Evolutionary conservation across 768 basidiomycete species (phyloP), one percentile per base, ranked within the genome.

Genomic region (Coprinopsis sp.): DNA sequence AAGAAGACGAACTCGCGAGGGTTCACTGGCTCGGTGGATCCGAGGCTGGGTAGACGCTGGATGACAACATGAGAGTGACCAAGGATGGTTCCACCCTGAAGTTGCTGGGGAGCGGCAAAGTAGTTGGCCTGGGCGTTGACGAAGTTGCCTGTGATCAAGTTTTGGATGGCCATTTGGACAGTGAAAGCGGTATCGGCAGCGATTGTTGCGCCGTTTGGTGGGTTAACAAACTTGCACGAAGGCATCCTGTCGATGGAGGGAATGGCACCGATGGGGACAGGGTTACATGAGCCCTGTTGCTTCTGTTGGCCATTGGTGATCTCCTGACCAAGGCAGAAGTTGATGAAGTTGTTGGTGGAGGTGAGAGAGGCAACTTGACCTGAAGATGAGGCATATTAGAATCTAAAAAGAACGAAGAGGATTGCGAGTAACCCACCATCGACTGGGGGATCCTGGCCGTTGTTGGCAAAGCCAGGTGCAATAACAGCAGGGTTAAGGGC

Each of bases 341-440:
- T 78, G 67, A 78, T 76, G 59, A 79, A 84, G 68, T 84, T 84
- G 66, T 84, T 81, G 19, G 63, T 66, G 21, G 77, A 78, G 1
- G 78, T 77, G 37, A 74, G 59, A 2, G 77, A 80, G 7, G 76
- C 69, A 49, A 74, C 73, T 60, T 79, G 77, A 33, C 77, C 77
- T 57, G 33, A n/a, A n/a, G n/a, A n/a, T n/a, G n/a, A 5, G 33
- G 25, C 10, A 8, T n/a, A n/a, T n/a, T n/a, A 16, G 21, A 19
- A 6, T 28, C 27, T 6, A 8, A 33, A 22, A 7, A 19, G 11
- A 8, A 5, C 5, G 12, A 8, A 4, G 14, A 37, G 34, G 25
- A 18, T 6, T 21, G 24, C 25, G 25, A 27, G 16, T 10, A 13
- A 53, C 58, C 22, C 49, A 66, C 69, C 71, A 22, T 59, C 60